Evolutionary conservation across 2,329 filamentous ascomycete species (phyloP).

Genomic region (Aspergillus fumigatiaffinis): DNA sequence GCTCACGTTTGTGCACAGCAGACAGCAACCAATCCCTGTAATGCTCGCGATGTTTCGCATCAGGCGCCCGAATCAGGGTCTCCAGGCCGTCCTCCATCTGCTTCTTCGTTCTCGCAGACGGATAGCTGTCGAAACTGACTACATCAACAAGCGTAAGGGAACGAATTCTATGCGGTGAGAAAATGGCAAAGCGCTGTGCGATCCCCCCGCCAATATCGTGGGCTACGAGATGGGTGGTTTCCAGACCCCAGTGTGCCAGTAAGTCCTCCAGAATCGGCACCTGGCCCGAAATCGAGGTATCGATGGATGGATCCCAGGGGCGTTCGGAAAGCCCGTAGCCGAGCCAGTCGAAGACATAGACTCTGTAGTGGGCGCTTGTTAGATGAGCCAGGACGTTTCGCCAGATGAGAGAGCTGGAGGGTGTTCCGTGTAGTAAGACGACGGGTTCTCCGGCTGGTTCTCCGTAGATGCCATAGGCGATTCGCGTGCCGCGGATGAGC

Average conservation of each 20-base stretch:
- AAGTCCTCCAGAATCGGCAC: constrained; percentile 27
- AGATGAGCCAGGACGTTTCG: constrained; percentile 25
- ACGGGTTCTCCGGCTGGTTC: constrained; percentile 14
- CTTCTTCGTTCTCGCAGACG: constrained; percentile 27
- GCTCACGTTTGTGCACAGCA: constrained; percentile 7
- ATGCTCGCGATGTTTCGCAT: constrained; percentile 19
- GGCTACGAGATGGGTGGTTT: constrained; percentile 22
- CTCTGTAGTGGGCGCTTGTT: constrained; percentile 18
- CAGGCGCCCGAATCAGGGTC: constrained; percentile 18
- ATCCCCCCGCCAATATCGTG: constrained; percentile 34
- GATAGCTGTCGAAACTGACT: constrained; percentile 34
- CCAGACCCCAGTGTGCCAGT: constrained; percentile 23
- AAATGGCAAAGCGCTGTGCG: constrained; percentile 26
- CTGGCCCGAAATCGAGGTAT: constrained; percentile 32
- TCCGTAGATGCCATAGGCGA: constrained; percentile 26
- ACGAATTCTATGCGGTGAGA: constrained; percentile 16
- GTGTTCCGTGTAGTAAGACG: constrained; percentile 32
- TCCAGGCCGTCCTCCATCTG: constrained; percentile 30
- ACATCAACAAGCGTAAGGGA: constrained; percentile 29
- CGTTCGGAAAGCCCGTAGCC: constrained; percentile 33
- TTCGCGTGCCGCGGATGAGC: constrained; percentile 17
- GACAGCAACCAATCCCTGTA: constrained; percentile 18
- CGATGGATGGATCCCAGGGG: constrained; percentile 23
- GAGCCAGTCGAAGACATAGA: constrained; percentile 29
- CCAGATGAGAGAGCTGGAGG: constrained; percentile 35